These are phyloP conservation scores for Paralagenidium karlingii DNA, from an alignment of 352 stramenopile genomes.

Conservation along the genomic window DNA sequence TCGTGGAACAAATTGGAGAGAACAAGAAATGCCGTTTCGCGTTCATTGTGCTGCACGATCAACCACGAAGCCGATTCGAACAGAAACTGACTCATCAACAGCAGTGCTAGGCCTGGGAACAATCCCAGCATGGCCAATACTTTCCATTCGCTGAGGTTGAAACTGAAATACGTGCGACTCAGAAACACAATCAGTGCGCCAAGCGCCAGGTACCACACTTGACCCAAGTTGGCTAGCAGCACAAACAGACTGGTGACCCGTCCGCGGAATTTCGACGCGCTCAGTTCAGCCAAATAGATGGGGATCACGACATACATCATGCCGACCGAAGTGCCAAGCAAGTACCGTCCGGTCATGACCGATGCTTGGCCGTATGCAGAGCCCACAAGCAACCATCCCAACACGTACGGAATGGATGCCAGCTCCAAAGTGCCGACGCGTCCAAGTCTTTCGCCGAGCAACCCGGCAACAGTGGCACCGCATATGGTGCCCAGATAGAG, in stretches of 20 bases:
- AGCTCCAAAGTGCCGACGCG: constrained; percentile 61
- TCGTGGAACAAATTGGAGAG: constrained; percentile 35
- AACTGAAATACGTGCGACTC: constrained; percentile 50
- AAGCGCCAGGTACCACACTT: constrained; percentile 34
- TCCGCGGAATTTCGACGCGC: constrained; percentile 36
- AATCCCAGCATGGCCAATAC: constrained; percentile 38
- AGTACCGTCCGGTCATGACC: constrained; percentile 46
- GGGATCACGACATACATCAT: constrained; percentile 53
- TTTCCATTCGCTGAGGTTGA: constrained; percentile 79
- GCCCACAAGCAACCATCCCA: constrained; percentile 59
- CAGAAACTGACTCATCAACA: constrained; percentile 52
- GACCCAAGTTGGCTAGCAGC: constrained; percentile 20
- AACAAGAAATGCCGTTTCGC: constrained; percentile 43
- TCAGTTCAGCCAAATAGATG: constrained; percentile 63
- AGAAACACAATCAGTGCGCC: constrained; percentile 45
- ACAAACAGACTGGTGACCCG: constrained; percentile 31
- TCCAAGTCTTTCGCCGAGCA: constrained; percentile 46
- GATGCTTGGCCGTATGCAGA: constrained; percentile 54
- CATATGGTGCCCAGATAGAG: constrained; percentile 49
- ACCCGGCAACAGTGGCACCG: constrained; percentile 36
- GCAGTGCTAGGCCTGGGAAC: constrained; percentile 26
- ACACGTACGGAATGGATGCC: constrained; percentile 48
- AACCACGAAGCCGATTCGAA: constrained; percentile 75
- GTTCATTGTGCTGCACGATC: constrained; percentile 55
- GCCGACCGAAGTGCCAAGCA: constrained; percentile 34